Base-by-base conservation (phyloP, 2,329 filamentous ascomycete genomes). In the Fusarium irregulare region DNA sequence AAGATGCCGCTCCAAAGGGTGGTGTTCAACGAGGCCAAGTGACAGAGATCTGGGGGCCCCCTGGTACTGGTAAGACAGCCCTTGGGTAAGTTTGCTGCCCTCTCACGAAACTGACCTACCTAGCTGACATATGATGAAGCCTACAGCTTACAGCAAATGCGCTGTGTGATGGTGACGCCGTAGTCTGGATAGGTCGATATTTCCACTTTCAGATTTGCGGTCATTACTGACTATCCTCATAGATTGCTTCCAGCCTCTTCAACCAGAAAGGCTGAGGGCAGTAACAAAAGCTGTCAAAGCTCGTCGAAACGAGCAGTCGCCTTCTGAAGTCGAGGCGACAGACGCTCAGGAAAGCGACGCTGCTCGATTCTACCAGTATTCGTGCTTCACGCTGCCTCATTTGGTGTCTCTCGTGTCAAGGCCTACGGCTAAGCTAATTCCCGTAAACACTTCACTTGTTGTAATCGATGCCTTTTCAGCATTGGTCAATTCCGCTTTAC, bases 11-110 rank as follows among this genome's bases (percentile, higher is more conserved):
- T 30, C 57, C 53, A 12, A 70, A 65, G 56, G 85, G 86, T 20
- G 94, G 93, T 6, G 83, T 97, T 49, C 86, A 86, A 64, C 88
- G 90, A 60, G 93, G 94, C 16, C 92, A 93, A 78, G 85, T 97
- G 44, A 92, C 92, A 6, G 95, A 98, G 79, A 82, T 97, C 51
- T 97, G 93, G 87, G 95, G 95, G 1, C 93, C 94, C 13, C 91
- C 93, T 11, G 94, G 94, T 3, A 88, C 88, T 27, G 95, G 94
- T 30, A 98, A 97, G 84, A 97, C 93, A 6, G 86, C 91, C 14
- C 83, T 98, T 73, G 92, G 91, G 92, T 95, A 84, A 81, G 88
- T 48, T 48, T 27, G 44, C 18, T 48, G 18, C 49, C 61, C 47
- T 61, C 65, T 77, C 42, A 45, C 41, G 34, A 51, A 27, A 16